Percentiles rank a stretch among this genome's conserved stretches.
These are phyloP conservation scores for Coemansia reversa DNA, from an alignment of 192 early-diverging fungal species.

Conservation along the genomic window DNA sequence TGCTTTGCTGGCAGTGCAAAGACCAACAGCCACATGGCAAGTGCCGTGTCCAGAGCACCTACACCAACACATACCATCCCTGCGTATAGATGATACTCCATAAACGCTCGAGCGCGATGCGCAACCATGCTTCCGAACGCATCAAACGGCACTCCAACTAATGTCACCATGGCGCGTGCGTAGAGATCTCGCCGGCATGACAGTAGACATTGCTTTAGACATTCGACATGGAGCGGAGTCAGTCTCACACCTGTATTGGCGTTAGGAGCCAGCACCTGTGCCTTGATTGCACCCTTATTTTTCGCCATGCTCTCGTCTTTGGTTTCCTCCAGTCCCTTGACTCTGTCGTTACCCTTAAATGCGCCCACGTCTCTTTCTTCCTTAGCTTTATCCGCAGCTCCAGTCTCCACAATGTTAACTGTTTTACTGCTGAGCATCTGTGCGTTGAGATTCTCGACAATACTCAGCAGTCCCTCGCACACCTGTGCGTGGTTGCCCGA, in stretches of 20 bases:
- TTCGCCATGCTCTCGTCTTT: neutral
- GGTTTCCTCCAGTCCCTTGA: neutral
- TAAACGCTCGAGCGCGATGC: conserved; percentile 16
- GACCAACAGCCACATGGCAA: conserved; percentile 34
- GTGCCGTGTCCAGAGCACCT: conserved; percentile 17
- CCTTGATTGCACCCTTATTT: neutral
- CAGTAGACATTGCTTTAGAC: conserved; percentile 35
- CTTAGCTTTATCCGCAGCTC: neutral
- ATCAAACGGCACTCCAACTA: conserved; percentile 19
- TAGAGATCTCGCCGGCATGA: conserved; percentile 22
- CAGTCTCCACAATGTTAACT: neutral
- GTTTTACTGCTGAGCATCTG: conserved; percentile 16
- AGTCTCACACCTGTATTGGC: conserved; percentile 28
- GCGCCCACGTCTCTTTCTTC: neutral
- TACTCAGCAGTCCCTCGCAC: conserved; percentile 15
- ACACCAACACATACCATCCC: conserved; percentile 45
- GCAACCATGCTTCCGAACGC: conserved; percentile 16
- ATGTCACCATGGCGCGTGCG: conserved; percentile 8
- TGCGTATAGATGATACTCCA: conserved; percentile 40
- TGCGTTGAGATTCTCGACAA: conserved; percentile 23
- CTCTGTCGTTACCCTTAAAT: neutral
- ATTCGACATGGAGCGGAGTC: conserved; percentile 44
- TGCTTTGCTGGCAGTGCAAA: conserved; percentile 38
- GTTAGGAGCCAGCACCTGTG: conserved; percentile 9
- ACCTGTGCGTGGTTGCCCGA: conserved; percentile 4